A percentile compares a stretch with the other conserved stretches of the same genome.
phyloP scores from a whole-genome alignment of 306 rosid species.

The Delonix regia region DNA sequence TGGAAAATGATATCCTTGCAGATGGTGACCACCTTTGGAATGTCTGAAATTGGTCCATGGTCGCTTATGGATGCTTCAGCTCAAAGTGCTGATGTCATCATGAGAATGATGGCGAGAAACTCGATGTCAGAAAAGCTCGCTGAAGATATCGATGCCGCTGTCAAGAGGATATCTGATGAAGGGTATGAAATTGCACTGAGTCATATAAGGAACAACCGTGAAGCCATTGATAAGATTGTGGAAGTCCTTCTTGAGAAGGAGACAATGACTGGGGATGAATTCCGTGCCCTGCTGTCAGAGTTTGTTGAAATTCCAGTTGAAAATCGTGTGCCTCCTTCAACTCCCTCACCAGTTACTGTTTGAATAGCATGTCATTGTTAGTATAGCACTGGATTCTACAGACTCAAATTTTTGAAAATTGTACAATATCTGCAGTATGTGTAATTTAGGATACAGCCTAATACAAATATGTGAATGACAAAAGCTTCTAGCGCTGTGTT shows the following conservation, averaged over 20 bases:
- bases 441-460: not conserved
- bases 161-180: constrained; percentile 82
- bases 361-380: constrained; percentile 48
- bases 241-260: constrained; percentile 95
- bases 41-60: constrained; percentile 99
- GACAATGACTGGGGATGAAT: constrained; percentile 87
- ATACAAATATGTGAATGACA: not conserved
- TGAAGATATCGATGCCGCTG: constrained; percentile 85
- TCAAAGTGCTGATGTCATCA: constrained; percentile 84
- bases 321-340: constrained; percentile 71
- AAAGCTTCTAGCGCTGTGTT: constrained; percentile 21
- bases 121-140: constrained; percentile 98
- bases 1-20: constrained; percentile 47
- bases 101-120: constrained; percentile 99
- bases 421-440: constrained; percentile 49
- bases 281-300: constrained; percentile 85
- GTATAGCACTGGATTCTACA: constrained; percentile 31
- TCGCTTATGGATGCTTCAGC: constrained; percentile 83
- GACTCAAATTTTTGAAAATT: constrained; percentile 35
- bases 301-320: constrained; percentile 88
- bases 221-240: constrained; percentile 91
- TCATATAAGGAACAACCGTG: constrained; percentile 94
- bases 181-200: constrained; percentile 83
- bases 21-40: constrained; percentile 96
- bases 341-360: constrained; percentile 73